These are phyloP conservation scores for Solanum piurae DNA, from an alignment of 257 asterid genomes.

Conservation along the genomic window DNA sequence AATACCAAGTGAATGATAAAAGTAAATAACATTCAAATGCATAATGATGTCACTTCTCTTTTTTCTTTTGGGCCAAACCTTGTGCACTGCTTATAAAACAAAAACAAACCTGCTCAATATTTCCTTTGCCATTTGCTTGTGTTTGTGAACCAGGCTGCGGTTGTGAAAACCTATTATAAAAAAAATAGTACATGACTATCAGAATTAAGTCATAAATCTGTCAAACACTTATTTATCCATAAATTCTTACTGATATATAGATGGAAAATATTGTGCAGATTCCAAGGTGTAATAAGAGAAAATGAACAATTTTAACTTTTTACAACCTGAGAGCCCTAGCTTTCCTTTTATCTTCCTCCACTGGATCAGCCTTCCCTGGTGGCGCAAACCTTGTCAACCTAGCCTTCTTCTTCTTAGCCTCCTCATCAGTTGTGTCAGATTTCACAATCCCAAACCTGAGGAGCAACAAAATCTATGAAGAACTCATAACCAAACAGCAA, in stretches of 20 bases:
- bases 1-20: neutral
- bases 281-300: neutral
- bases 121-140: slow-evolving; percentile 15
- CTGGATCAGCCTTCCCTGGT: slow-evolving; percentile 32
- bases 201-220: neutral
- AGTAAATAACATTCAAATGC: neutral
- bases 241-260: neutral
- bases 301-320: neutral
- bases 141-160: slow-evolving; percentile 21
- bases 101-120: slow-evolving; percentile 25
- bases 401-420: slow-evolving; percentile 79
- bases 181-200: neutral
- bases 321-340: slow-evolving; percentile 83
- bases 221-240: neutral
- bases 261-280: neutral
- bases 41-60: neutral
- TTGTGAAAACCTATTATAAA: slow-evolving; percentile 35
- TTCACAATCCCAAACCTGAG: slow-evolving; percentile 67
- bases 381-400: slow-evolving; percentile 81
- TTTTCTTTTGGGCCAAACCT: neutral
- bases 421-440: slow-evolving; percentile 54
- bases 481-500: neutral
- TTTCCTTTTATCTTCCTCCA: slow-evolving; percentile 90
- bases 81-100: neutral
- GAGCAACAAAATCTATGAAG: neutral